A percentile compares a stretch with the other conserved stretches of the same genome.
phyloP scores from a whole-genome alignment of 306 rosid species.

The Neltuma alba region DNA sequence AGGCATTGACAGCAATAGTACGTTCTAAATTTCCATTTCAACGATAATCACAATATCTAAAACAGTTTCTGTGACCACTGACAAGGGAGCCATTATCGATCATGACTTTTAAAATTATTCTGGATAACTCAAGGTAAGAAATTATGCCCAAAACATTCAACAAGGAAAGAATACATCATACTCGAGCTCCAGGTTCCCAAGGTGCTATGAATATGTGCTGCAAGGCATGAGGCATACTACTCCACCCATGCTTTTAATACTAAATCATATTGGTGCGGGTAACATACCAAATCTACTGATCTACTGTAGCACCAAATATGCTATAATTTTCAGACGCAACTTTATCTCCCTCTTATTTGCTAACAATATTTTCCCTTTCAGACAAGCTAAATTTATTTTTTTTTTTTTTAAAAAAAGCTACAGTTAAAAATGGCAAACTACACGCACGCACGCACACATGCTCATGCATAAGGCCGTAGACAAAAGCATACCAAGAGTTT shows the following conservation, averaged over 20 bases:
- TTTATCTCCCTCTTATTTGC: neutral
- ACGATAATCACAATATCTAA: neutral
- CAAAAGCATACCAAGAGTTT: slow-evolving; percentile 56
- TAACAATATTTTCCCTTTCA: neutral
- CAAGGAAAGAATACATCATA: neutral
- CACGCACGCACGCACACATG: slow-evolving; percentile 19
- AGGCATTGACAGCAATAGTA: neutral
- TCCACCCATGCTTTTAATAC: neutral
- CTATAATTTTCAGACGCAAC: neutral
- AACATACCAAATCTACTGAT: neutral
- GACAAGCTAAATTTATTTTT: neutral
- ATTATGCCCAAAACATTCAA: neutral
- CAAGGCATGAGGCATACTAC: neutral
- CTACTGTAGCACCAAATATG: neutral
- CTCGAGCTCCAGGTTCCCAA: neutral
- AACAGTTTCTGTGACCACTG: neutral
- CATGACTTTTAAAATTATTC: neutral
- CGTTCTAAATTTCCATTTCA: neutral
- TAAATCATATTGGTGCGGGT: neutral
- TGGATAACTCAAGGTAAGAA: neutral
- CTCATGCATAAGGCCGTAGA: slow-evolving; percentile 1
- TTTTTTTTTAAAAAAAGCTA: no score
- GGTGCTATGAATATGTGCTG: neutral
- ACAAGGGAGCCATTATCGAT: neutral
- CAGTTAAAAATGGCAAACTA: neutral